These are phyloP conservation scores for Rubia peregrina DNA, from an alignment of 305 asterid genomes.

Conservation along the genomic window DNA sequence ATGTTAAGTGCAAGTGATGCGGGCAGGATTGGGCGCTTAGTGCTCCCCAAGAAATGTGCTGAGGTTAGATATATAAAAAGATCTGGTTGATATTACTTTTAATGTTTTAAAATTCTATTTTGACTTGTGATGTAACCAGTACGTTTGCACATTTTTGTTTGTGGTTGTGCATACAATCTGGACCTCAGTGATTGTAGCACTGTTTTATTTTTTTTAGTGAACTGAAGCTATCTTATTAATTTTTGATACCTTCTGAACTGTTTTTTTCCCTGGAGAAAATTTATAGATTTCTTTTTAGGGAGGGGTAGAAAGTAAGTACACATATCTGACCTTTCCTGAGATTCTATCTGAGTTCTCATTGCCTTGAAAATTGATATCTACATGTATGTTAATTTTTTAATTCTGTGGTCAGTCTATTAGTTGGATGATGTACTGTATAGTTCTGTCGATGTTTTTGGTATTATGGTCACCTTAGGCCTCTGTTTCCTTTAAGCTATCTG, in stretches of 20 bases:
- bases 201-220: not conserved
- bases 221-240: not conserved
- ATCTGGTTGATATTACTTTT: slow-evolving; percentile 13
- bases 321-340: not conserved
- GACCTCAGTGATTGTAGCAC: not conserved
- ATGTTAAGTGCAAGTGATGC: slow-evolving; percentile 96
- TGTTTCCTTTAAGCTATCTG: slow-evolving; percentile 16
- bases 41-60: slow-evolving; percentile 93
- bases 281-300: not conserved
- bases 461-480: not conserved
- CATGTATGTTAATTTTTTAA: not conserved
- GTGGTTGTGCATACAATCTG: not conserved
- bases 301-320: not conserved
- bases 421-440: not conserved
- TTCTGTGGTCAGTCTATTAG: not conserved
- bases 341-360: not conserved
- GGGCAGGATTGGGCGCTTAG: slow-evolving; percentile 89
- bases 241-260: not conserved
- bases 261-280: not conserved
- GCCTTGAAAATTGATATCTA: not conserved
- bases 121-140: not conserved
- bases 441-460: not conserved
- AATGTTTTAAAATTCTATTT: slow-evolving; percentile 14
- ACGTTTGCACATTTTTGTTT: not conserved
- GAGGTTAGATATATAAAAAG: slow-evolving; percentile 58